Base-by-base conservation (phyloP, 2,329 filamentous ascomycete species). In the Cladosporium sp. region DNA sequence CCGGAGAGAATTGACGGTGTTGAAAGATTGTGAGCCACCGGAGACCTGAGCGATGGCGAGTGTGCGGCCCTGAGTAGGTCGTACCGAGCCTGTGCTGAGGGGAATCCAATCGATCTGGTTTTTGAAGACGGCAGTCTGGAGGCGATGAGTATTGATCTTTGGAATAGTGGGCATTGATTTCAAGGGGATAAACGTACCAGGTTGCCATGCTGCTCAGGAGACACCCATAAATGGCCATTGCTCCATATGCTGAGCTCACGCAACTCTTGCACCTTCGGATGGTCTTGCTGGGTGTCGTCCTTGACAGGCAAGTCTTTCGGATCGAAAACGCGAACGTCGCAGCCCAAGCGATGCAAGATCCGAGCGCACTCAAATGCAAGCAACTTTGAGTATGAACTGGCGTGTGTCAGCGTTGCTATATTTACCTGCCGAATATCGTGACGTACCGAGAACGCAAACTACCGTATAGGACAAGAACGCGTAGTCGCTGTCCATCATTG, bases 91-190 rank as follows among this genome's bases (percentile, higher is more conserved):
- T 0, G 81, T 81, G 1, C 76, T 80, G 0, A 88, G 74, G 0
- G 85, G 85, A 38, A 88, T 85, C 86, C 86, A 88, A 70, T 88
- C 86, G 50, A 88, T 88, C 63, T 88, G 84, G 63, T 86, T 86
- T 63, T 88, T 88, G 77, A 88, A 88, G 0, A 87, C 82, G 3
- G 80, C 84, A 0, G 85, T 87, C 77, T 82, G 50, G 15, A 42
- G 15, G 39, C 2, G 17, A n/a, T 39, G 9, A 55, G 55, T 17
- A 39, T 39, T 9, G n/a, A 19, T 25, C 22, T 17, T 22, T n/a
- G 38, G n/a, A 7, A n/a, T 3, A 14, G 11, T 20, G 5, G 25
- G 5, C 20, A 20, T 9, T n/a, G 17, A 42, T 20, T 2, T 3
- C 20, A 20, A 22, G 17, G 9, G 20, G 20, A 19, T 22, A 42